phyloP scores from a whole-genome alignment of 495 filamentous ascomycete species.

The Talaromyces nanjingensis region DNA sequence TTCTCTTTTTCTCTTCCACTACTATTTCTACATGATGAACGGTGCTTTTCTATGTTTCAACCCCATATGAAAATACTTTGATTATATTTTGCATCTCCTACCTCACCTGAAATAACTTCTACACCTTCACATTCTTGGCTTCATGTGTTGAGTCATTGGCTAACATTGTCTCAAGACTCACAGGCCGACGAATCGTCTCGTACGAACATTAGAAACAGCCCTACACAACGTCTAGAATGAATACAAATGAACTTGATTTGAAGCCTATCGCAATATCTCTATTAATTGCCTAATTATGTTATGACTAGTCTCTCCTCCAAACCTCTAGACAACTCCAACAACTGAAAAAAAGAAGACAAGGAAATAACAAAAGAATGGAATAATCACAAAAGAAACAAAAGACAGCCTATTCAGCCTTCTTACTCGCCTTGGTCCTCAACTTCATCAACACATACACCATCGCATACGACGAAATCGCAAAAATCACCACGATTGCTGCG shows the following conservation, averaged over 20 bases:
- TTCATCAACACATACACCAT: slow-evolving; percentile 46
- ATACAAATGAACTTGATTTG: not conserved
- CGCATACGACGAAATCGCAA: slow-evolving; percentile 37
- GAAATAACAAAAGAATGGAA: not conserved
- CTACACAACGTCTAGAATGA: not conserved
- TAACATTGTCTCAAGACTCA: not conserved
- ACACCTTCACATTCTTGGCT: too few species aligned
- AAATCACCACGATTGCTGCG: slow-evolving; percentile 36
- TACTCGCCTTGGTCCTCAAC: slow-evolving; percentile 28
- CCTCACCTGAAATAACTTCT: slow-evolving; percentile 1
- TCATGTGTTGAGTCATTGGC: not conserved
- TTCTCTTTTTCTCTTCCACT: not conserved
- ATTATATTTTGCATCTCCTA: slow-evolving; percentile 12
- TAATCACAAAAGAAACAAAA: not conserved
- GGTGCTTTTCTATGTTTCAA: slow-evolving; percentile 38
- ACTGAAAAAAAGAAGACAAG: not conserved
- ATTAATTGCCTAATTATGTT: not conserved
- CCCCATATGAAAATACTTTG: slow-evolving; percentile 28
- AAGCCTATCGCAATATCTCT: not conserved
- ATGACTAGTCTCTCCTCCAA: too few species aligned
- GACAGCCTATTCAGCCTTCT: slow-evolving; percentile 25
- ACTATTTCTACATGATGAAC: slow-evolving; percentile 25
- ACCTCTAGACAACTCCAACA: not conserved
- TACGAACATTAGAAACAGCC: not conserved
- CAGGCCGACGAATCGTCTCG: not conserved